Evolutionary conservation across 306 rosid genomes (phyloP).

Genomic region (Nissolia schottii): DNA sequence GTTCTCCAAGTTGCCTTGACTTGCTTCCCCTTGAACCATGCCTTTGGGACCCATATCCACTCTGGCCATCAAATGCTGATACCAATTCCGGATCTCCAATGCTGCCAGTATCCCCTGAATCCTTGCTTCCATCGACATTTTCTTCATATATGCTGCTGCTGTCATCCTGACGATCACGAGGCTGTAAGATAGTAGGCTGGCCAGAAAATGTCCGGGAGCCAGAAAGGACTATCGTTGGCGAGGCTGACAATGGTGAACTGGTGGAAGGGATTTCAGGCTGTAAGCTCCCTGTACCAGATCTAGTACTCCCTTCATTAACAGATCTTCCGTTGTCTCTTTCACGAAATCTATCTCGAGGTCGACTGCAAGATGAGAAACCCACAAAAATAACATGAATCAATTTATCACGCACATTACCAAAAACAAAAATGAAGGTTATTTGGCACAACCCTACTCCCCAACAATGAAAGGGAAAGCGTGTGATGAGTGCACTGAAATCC

Average conservation of each 20-base stretch:
- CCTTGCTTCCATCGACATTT: constrained; percentile 85
- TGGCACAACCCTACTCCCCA: too few relatives aligned
- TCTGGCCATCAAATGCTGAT: constrained; percentile 75
- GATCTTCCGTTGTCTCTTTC: constrained; percentile 90
- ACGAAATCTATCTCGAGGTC: constrained; percentile 86
- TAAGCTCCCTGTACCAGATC: constrained; percentile 48
- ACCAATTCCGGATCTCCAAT: constrained; percentile 76
- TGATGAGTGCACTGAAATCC: too few relatives aligned
- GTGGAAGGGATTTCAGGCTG: constrained; percentile 60
- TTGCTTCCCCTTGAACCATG: constrained; percentile 79
- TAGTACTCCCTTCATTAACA: constrained; percentile 61
- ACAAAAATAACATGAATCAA: constrained; percentile 5
- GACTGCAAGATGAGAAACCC: constrained; percentile 43
- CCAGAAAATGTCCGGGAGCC: constrained; percentile 68
- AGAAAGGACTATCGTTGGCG: constrained; percentile 69
- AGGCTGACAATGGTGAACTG: constrained; percentile 42
- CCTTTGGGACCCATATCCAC: constrained; percentile 78
- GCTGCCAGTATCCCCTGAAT: constrained; percentile 83
- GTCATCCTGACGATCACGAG: constrained; percentile 82
- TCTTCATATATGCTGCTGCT: constrained; percentile 72
- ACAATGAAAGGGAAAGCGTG: too few relatives aligned
- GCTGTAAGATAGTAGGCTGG: constrained; percentile 85
- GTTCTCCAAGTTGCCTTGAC: constrained; percentile 70
- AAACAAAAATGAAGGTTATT: background rate
- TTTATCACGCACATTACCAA: background rate